Conservation (phyloP, 495 filamentous ascomycete species). For the Aspergillus conjunctus region DNA sequence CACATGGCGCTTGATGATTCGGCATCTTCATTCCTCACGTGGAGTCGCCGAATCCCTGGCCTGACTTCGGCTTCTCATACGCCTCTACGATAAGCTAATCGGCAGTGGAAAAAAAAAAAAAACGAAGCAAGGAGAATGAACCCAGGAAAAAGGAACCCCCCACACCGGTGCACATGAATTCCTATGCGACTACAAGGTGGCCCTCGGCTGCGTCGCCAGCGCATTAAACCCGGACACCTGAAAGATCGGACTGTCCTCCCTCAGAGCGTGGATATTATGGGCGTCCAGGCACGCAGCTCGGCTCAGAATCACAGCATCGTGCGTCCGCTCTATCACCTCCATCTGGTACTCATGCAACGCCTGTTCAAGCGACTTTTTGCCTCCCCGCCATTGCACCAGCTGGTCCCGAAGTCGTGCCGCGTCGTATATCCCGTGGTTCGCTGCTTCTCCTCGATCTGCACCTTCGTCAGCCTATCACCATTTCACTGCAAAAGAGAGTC, state of each 20-base stretch:
- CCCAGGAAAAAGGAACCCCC: too few relatives aligned
- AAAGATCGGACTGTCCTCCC: constrained; percentile 4
- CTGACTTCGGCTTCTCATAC: too few relatives aligned
- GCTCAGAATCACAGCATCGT: constrained; percentile 4
- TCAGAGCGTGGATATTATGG: neutral
- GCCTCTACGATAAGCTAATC: too few relatives aligned
- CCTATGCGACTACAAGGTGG: neutral
- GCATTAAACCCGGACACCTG: constrained; percentile 10
- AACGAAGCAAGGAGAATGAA: neutral
- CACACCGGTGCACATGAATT: too few relatives aligned
- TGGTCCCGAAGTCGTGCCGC: neutral
- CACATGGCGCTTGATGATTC: too few relatives aligned
- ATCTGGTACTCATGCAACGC: neutral
- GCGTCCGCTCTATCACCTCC: neutral
- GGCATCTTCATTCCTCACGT: too few relatives aligned
- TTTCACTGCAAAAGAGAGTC: neutral
- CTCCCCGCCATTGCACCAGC: constrained; percentile 6
- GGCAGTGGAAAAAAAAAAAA: too few relatives aligned
- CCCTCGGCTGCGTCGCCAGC: constrained; percentile 3
- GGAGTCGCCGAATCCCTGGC: too few relatives aligned
- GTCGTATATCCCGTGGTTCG: constrained; percentile 7
- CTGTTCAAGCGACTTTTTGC: neutral
- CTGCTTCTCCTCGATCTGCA: constrained; percentile 6
- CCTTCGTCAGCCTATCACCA: neutral
- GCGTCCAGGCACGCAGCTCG: constrained; percentile 4